These are phyloP conservation scores for Nannochloropsis granulata DNA, from an alignment of 108 stramenopile species.

Conservation along the genomic window DNA sequence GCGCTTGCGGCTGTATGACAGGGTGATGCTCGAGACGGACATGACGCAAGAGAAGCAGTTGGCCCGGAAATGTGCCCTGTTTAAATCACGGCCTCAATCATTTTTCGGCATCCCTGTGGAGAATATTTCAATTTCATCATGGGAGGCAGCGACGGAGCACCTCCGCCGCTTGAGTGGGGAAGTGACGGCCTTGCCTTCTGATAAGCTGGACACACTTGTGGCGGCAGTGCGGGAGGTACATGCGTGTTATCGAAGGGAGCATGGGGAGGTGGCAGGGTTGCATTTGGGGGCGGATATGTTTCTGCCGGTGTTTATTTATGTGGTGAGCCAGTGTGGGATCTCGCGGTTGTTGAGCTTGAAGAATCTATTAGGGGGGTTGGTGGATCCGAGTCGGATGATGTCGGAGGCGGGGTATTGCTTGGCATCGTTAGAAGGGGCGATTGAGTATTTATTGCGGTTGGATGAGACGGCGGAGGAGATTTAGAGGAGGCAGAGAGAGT, in stretches of 20 bases:
- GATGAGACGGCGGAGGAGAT: neutral
- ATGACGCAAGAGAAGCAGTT: neutral
- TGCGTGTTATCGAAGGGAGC: neutral
- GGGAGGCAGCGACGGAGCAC: neutral
- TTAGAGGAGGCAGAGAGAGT: neutral
- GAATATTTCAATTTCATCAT: neutral
- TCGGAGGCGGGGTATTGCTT: neutral
- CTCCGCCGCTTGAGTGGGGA: neutral
- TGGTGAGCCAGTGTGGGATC: neutral
- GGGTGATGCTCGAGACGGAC: neutral
- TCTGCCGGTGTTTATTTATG: neutral
- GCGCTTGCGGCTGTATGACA: neutral
- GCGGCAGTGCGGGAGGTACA: neutral
- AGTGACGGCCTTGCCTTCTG: neutral
- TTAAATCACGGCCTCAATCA: neutral
- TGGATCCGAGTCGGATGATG: neutral
- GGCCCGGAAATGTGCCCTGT: neutral
- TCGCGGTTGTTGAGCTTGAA: neutral
- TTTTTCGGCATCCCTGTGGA: neutral
- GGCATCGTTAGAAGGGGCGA: neutral
- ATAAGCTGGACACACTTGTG: neutral
- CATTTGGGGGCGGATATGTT: neutral
- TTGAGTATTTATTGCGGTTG: neutral
- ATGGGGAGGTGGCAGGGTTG: neutral
- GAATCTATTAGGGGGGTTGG: neutral